phyloP scores from a whole-genome alignment of 2,329 filamentous ascomycete species.

The Calonectria naviculata region DNA sequence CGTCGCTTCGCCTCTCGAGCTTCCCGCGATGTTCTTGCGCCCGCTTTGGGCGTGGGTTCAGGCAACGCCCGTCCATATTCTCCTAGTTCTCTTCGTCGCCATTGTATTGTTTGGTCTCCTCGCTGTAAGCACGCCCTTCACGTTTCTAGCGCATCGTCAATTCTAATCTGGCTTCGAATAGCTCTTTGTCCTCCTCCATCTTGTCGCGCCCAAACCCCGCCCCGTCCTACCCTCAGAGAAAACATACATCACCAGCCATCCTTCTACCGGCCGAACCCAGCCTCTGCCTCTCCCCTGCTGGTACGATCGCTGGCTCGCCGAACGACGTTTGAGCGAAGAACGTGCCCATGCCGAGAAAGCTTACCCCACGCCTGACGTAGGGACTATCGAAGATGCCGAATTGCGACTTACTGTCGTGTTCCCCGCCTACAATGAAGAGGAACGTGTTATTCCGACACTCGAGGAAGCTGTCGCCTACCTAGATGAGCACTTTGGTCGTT shows the following conservation, averaged over 20 bases:
- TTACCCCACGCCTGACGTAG: constrained; percentile 57
- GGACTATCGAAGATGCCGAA: constrained; percentile 77
- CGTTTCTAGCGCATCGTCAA: neutral
- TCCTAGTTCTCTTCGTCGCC: constrained; percentile 49
- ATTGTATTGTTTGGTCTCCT: constrained; percentile 49
- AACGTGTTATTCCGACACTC: constrained; percentile 84
- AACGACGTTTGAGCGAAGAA: constrained; percentile 63
- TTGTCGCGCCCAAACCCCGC: constrained; percentile 86
- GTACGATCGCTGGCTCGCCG: constrained; percentile 80
- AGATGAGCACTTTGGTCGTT: constrained; percentile 77
- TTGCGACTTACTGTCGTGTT: constrained; percentile 93
- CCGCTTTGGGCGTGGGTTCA: constrained; percentile 49
- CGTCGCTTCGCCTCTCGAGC: constrained; percentile 36
- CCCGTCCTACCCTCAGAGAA: constrained; percentile 82
- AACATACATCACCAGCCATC: constrained; percentile 80
- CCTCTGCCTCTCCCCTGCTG: constrained; percentile 80
- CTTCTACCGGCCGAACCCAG: constrained; percentile 56
- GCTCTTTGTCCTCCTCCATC: constrained; percentile 74
- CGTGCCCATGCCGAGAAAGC: constrained; percentile 49
- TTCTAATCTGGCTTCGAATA: constrained; percentile 32
- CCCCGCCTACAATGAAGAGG: constrained; percentile 94
- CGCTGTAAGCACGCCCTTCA: constrained; percentile 46
- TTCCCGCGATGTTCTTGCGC: constrained; percentile 48
- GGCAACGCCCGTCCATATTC: constrained; percentile 52
- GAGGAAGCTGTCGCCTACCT: constrained; percentile 92